A percentile compares a stretch with the other conserved stretches of the same genome.
Evolutionary conservation across 2,329 filamentous ascomycete genomes (phyloP).

Genomic region (Verticillium nonalfalfae): DNA sequence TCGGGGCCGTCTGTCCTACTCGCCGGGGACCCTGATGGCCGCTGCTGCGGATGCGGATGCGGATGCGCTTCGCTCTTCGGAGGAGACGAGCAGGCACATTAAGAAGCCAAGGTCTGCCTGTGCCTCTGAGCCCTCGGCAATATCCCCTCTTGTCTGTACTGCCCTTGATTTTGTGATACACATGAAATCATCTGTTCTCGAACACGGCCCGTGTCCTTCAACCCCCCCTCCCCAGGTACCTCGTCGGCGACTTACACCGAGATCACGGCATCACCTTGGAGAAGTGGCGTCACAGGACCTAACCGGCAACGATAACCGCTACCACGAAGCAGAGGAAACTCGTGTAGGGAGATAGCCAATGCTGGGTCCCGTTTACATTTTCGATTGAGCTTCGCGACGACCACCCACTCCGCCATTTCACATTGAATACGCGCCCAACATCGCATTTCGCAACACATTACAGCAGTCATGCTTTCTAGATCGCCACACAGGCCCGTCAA

Average conservation of each 20-base stretch:
- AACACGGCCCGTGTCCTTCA: too few relatives aligned
- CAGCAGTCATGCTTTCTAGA: not conserved
- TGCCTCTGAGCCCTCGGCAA: not conserved
- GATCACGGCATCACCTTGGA: not conserved
- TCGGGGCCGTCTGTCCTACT: not conserved
- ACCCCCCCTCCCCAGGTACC: not conserved
- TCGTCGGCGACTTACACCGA: not conserved
- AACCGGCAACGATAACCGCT: not conserved
- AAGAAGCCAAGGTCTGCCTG: not conserved
- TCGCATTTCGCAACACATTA: not conserved
- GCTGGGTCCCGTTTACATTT: not conserved
- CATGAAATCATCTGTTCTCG: too few relatives aligned
- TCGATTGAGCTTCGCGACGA: not conserved
- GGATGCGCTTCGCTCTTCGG: not conserved
- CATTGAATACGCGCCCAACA: not conserved
- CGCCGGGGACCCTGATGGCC: not conserved
- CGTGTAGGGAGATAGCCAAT: not conserved
- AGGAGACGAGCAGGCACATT: not conserved
- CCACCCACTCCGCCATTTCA: not conserved
- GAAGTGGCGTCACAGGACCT: not conserved
- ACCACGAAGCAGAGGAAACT: not conserved
- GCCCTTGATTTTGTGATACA: too few relatives aligned
- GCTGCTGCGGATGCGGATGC: not conserved
- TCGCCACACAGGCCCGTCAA: not conserved
- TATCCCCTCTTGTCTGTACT: not conserved